A percentile compares a stretch with the other conserved stretches of the same genome.
Conservation (phyloP, 2,329 filamentous ascomycete genomes). For the Diplocarpon mali region DNA sequence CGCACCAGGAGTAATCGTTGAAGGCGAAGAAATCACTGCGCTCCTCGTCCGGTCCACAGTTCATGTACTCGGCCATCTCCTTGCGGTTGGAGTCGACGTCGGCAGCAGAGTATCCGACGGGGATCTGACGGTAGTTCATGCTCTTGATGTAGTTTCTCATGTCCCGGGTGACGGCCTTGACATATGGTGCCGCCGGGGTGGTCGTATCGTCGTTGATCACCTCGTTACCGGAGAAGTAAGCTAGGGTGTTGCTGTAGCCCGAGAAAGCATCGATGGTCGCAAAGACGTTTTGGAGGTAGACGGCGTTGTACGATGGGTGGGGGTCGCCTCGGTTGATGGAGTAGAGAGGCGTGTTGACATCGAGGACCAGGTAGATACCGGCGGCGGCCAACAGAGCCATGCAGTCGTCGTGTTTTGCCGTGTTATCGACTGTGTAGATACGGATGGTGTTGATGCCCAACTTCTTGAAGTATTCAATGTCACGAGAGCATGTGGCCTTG, state of each 20-base stretch:
- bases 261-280: constrained; percentile 58
- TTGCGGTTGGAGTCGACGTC: constrained; percentile 59
- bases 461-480: constrained; percentile 55
- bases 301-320: constrained; percentile 52
- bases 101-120: constrained; percentile 50
- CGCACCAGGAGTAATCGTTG: constrained; percentile 58
- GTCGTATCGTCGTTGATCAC: constrained; percentile 44
- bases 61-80: constrained; percentile 61
- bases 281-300: constrained; percentile 61
- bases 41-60: constrained; percentile 56
- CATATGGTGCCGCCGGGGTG: constrained; percentile 41
- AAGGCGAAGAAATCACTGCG: constrained; percentile 57
- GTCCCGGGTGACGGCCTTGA: constrained; percentile 48
- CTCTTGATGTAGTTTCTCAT: constrained; percentile 41
- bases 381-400: constrained; percentile 56
- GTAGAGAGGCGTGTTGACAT: constrained; percentile 61
- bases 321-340: constrained; percentile 54
- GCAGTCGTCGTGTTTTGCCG: constrained; percentile 54
- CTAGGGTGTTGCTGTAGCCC: constrained; percentile 56
- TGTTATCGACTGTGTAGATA: constrained; percentile 65
- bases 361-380: constrained; percentile 63
- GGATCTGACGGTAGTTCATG: constrained; percentile 38
- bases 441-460: constrained; percentile 62
- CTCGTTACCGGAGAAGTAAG: constrained; percentile 51
- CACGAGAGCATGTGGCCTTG: constrained; percentile 46